phyloP scores from a whole-genome alignment of 2,329 filamentous ascomycete species.

The Bretziella fagacearum region DNA sequence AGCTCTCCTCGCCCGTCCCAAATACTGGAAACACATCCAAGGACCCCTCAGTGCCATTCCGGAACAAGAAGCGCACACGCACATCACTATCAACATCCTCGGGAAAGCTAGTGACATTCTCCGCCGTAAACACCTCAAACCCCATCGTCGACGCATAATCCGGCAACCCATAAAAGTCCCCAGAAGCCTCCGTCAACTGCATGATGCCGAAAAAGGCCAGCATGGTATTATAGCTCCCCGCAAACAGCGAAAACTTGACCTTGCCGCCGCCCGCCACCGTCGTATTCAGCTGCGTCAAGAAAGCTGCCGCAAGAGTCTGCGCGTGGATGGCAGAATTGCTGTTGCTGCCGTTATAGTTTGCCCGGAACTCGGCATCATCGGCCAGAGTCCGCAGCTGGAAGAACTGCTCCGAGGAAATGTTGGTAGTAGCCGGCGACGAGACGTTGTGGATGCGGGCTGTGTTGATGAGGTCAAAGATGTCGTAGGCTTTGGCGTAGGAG shows the following conservation, averaged over 20 bases:
- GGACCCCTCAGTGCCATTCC: constrained; percentile 21
- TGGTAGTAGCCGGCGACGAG: constrained; percentile 19
- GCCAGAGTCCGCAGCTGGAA: constrained; percentile 22
- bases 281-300: constrained; percentile 21
- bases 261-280: constrained; percentile 20
- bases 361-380: constrained; percentile 21
- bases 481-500: constrained; percentile 23
- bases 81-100: constrained; percentile 18
- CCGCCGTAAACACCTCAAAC: constrained; percentile 22
- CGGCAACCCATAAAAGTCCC: constrained; percentile 21
- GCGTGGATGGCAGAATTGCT: constrained; percentile 20
- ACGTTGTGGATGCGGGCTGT: constrained; percentile 23
- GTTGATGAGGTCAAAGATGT: constrained; percentile 24
- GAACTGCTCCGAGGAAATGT: constrained; percentile 21
- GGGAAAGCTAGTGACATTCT: constrained; percentile 18
- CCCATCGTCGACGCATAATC: constrained; percentile 24
- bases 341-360: constrained; percentile 21
- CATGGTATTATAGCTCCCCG: constrained; percentile 24
- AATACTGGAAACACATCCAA: constrained; percentile 21
- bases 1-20: constrained; percentile 18
- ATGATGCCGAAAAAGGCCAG: constrained; percentile 23
- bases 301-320: constrained; percentile 20
- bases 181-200: constrained; percentile 18
- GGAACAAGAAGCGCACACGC: constrained; percentile 22
- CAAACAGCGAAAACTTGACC: constrained; percentile 22